phyloP scores from a whole-genome alignment of 495 filamentous ascomycete species.

The Penicillium bovifimosum region DNA sequence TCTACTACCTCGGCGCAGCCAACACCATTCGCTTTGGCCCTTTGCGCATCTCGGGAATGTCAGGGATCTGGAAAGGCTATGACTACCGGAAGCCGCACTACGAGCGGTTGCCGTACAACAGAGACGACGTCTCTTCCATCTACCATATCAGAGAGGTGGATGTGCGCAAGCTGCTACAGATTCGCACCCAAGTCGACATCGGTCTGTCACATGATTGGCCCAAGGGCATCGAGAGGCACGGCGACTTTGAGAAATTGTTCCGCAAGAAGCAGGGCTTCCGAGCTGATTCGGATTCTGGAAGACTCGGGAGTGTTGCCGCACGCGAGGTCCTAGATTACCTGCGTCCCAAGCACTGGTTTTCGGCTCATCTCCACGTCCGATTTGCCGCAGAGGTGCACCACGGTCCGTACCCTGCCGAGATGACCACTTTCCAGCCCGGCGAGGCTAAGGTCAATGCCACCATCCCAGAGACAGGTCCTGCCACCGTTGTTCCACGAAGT shows the following conservation, averaged over 20 bases:
- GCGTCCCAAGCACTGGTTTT: slow-evolving; percentile 84
- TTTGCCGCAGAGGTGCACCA: slow-evolving; percentile 70
- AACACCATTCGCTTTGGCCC: slow-evolving; percentile 78
- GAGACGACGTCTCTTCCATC: slow-evolving; percentile 64
- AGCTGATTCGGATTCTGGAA: slow-evolving; percentile 65
- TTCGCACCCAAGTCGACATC: slow-evolving; percentile 78
- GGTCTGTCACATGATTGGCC: slow-evolving; percentile 97
- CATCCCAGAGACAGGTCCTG: neutral
- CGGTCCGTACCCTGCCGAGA: slow-evolving; percentile 18
- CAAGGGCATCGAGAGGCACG: slow-evolving; percentile 65
- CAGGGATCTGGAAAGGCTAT: slow-evolving; percentile 86
- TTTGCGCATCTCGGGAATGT: slow-evolving; percentile 82
- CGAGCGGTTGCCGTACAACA: slow-evolving; percentile 81
- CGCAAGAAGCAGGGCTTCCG: slow-evolving; percentile 65
- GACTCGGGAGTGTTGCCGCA: slow-evolving; percentile 72
- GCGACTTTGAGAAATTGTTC: slow-evolving; percentile 59
- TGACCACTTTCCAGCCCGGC: neutral
- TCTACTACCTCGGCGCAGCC: slow-evolving; percentile 92
- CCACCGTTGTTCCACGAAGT: neutral
- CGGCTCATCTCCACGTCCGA: slow-evolving; percentile 86
- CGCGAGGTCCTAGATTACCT: slow-evolving; percentile 72
- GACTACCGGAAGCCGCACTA: slow-evolving; percentile 76
- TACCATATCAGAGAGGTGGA: slow-evolving; percentile 93
- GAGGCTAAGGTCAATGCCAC: neutral
- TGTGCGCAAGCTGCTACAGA: slow-evolving; percentile 78